phyloP scores from a whole-genome alignment of 768 basidiomycete species.

The Serendipita sp. region DNA sequence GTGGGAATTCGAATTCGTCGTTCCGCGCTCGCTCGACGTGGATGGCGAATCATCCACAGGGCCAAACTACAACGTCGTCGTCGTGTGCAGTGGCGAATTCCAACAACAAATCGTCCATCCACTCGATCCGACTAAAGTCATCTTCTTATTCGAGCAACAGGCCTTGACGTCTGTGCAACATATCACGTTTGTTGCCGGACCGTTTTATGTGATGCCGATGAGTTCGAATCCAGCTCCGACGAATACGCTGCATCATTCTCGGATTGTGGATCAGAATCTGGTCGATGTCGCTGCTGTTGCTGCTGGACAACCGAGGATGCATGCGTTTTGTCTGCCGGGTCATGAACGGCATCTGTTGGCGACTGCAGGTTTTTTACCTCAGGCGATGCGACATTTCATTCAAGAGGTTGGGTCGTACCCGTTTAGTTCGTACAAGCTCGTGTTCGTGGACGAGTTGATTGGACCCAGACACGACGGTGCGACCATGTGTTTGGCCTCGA shows the following conservation, averaged over 20 bases:
- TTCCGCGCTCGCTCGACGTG: constrained; percentile 61
- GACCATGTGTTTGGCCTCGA: constrained; percentile 60
- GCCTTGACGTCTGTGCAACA: constrained; percentile 89
- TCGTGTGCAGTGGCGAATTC: constrained; percentile 87
- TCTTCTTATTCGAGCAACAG: constrained; percentile 81
- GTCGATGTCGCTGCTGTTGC: constrained; percentile 9
- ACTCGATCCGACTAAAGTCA: constrained; percentile 81
- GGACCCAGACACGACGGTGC: constrained; percentile 71
- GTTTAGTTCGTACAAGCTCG: constrained; percentile 83
- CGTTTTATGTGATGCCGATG: constrained; percentile 66
- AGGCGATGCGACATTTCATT: constrained; percentile 83
- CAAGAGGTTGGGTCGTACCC: constrained; percentile 92
- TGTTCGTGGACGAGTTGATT: constrained; percentile 83
- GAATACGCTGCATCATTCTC: constrained; percentile 32
- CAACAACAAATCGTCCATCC: constrained; percentile 95
- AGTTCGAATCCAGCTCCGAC: constrained; percentile 43
- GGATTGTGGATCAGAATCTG: not conserved
- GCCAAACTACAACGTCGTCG: constrained; percentile 61
- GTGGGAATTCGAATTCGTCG: constrained; percentile 96
- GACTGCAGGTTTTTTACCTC: constrained; percentile 61
- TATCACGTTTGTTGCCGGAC: constrained; percentile 88
- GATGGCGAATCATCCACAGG: constrained; percentile 29
- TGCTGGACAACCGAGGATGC: constrained; percentile 32
- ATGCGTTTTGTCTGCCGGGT: constrained; percentile 87
- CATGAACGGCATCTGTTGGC: constrained; percentile 53